A percentile compares a stretch with the other conserved stretches of the same genome.
These are phyloP conservation scores for Calocybe gangraenosa DNA, from an alignment of 768 basidiomycete species.

Conservation along the genomic window DNA sequence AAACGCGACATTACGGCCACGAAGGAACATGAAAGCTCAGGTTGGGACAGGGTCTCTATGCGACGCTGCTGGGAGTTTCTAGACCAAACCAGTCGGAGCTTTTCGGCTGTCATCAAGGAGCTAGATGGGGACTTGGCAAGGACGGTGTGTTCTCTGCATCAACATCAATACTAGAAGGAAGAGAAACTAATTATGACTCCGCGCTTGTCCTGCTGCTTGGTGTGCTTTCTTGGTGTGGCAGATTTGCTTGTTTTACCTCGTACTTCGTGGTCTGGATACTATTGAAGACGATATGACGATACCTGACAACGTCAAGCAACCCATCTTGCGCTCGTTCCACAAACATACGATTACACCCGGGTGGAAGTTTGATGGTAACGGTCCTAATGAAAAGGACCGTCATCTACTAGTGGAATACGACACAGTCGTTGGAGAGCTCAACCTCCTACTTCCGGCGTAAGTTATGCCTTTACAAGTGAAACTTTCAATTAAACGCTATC, in stretches of 20 bases:
- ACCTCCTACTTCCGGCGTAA: slow-evolving; percentile 60
- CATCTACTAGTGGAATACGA: slow-evolving; percentile 82
- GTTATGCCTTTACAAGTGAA: slow-evolving; percentile 15
- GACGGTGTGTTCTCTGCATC: slow-evolving; percentile 62
- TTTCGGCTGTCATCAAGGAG: slow-evolving; percentile 92
- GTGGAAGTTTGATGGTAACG: slow-evolving; percentile 81
- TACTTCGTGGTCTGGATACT: slow-evolving; percentile 92
- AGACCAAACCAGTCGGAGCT: slow-evolving; percentile 86
- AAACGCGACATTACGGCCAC: slow-evolving; percentile 78
- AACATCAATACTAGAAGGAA: not conserved
- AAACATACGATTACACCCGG: slow-evolving; percentile 73
- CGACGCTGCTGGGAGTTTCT: slow-evolving; percentile 85
- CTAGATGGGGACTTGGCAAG: slow-evolving; percentile 92
- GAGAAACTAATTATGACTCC: not conserved
- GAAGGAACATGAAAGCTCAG: slow-evolving; percentile 72
- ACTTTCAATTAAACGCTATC: not conserved
- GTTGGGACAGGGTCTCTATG: slow-evolving; percentile 87
- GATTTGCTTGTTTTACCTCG: slow-evolving; percentile 95
- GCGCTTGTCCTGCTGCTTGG: no score
- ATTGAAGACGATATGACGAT: slow-evolving; percentile 99
- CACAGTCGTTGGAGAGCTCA: slow-evolving; percentile 76
- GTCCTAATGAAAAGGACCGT: slow-evolving; percentile 86
- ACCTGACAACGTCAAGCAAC: slow-evolving; percentile 80
- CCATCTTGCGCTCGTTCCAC: slow-evolving; percentile 80
- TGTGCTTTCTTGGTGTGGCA: slow-evolving; percentile 29